A percentile compares a stretch with the other conserved stretches of the same genome.
Conservation (phyloP, 202 grass and related monocot genomes). For the Sporobolus alterniflorus region DNA sequence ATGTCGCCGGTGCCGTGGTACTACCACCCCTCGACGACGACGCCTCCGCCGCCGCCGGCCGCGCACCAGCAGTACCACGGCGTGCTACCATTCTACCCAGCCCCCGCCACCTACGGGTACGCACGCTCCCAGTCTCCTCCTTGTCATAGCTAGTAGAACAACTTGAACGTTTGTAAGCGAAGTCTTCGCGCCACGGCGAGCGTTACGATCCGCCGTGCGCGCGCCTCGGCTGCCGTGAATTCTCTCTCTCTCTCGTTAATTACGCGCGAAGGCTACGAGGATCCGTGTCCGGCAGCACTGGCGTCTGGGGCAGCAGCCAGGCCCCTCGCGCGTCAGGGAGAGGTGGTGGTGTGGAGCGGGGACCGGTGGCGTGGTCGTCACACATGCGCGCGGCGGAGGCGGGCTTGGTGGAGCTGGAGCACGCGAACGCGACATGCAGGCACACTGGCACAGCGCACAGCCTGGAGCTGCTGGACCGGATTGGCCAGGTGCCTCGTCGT, state of each 20-base stretch:
- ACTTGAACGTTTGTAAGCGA: background rate
- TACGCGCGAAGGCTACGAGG: conserved; percentile 21
- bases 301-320: background rate
- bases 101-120: conserved; percentile 85
- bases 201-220: background rate
- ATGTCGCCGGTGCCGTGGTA: conserved; percentile 83
- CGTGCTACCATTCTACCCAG: conserved; percentile 84
- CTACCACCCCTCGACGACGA: conserved; percentile 76
- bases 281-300: conserved; percentile 34
- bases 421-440: conserved; percentile 25
- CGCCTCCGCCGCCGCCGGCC: conserved; percentile 50
- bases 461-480: conserved; percentile 55
- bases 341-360: background rate
- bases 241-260: background rate
- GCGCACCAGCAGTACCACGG: conserved; percentile 76
- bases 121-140: background rate
- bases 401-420: background rate
- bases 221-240: conserved; percentile 24
- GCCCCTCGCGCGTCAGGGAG: background rate
- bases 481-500: conserved; percentile 54
- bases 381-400: conserved; percentile 46
- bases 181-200: background rate
- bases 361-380: conserved; percentile 53
- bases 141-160: background rate
- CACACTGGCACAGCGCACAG: conserved; percentile 32